A percentile compares a stretch with the other conserved stretches of the same genome.
phyloP scores from a whole-genome alignment of 179 eudicot species.

The Gypsophila paniculata region DNA sequence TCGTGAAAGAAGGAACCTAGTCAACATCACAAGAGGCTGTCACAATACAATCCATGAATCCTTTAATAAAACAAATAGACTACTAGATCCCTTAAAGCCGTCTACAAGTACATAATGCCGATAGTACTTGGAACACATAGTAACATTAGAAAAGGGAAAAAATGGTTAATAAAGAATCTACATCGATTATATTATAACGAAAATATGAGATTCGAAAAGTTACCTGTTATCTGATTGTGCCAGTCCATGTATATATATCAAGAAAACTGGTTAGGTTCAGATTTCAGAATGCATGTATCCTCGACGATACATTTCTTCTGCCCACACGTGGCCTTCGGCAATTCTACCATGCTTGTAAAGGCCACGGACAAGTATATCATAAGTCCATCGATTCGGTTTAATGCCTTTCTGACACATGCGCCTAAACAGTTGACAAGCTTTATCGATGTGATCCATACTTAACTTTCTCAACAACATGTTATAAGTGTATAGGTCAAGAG shows the following conservation, averaged over 20 bases:
- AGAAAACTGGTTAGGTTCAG: constrained; percentile 24
- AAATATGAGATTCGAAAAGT: background rate
- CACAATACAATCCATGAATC: background rate
- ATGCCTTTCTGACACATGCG: constrained; percentile 55
- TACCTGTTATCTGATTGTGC: constrained; percentile 17
- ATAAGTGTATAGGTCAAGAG: constrained; percentile 48
- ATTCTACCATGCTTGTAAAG: constrained; percentile 47
- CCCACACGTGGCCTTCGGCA: constrained; percentile 50
- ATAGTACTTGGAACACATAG: background rate
- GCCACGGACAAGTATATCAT: constrained; percentile 53
- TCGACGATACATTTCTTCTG: constrained; percentile 49
- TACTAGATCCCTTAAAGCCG: background rate
- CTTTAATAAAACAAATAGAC: background rate
- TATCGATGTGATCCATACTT: constrained; percentile 40
- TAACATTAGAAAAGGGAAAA: background rate
- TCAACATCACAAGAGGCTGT: background rate
- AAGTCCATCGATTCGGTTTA: constrained; percentile 70
- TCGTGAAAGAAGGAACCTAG: background rate
- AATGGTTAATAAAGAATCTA: background rate
- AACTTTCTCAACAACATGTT: constrained; percentile 65
- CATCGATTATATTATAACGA: background rate
- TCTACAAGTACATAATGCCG: constrained; percentile 1
- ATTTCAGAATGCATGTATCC: constrained; percentile 45
- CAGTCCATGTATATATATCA: constrained; percentile 19
- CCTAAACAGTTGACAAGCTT: constrained; percentile 42